Conservation (phyloP, 257 asterid species). For the Fraxinus quadrangulata region DNA sequence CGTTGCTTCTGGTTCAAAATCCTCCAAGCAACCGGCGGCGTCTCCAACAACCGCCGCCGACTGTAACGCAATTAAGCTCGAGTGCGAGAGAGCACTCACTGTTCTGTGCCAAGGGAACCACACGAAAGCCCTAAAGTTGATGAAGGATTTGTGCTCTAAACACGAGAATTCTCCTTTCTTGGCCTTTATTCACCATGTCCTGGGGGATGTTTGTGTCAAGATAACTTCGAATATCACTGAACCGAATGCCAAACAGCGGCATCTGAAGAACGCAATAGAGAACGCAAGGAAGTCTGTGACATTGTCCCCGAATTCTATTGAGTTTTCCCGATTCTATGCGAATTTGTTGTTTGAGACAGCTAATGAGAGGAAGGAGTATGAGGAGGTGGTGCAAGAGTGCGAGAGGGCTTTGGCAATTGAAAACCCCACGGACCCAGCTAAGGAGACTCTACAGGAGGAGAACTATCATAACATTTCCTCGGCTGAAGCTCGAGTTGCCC, state of each 20-base stretch:
- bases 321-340: constrained; percentile 75
- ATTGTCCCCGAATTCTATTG: constrained; percentile 67
- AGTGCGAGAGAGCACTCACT: constrained; percentile 70
- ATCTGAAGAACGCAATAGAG: constrained; percentile 66
- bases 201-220: constrained; percentile 63
- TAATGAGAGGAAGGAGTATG: constrained; percentile 64
- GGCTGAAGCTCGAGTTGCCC: constrained; percentile 52
- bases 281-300: constrained; percentile 61
- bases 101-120: constrained; percentile 68
- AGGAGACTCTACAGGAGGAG: constrained; percentile 59
- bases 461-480: constrained; percentile 60
- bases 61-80: constrained; percentile 9
- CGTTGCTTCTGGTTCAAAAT: background rate
- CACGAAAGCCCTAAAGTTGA: constrained; percentile 64
- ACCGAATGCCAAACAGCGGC: constrained; percentile 58
- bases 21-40: background rate
- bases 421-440: constrained; percentile 82
- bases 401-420: constrained; percentile 75
- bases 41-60: background rate
- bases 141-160: constrained; percentile 68
- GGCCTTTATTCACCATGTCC: constrained; percentile 64
- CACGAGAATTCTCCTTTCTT: constrained; percentile 42
- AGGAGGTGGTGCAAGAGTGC: constrained; percentile 75
- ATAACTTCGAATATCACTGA: constrained; percentile 63
- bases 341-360: constrained; percentile 69